These are phyloP conservation scores for Populus pruinosa DNA, from an alignment of 345 rosid genomes.

Conservation along the genomic window DNA sequence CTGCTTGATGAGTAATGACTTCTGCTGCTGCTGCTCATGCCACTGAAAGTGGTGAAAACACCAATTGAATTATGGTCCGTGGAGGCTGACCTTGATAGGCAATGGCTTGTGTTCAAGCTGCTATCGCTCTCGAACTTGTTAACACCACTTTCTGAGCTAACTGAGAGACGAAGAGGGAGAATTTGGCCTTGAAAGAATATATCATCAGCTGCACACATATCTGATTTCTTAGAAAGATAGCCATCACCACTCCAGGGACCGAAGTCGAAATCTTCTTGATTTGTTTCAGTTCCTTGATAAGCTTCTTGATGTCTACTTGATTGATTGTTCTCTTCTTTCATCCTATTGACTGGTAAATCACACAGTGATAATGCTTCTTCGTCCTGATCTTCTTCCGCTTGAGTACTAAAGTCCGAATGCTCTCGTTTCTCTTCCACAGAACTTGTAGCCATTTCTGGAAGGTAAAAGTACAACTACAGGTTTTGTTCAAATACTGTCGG, in stretches of 20 bases:
- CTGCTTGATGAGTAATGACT: slow-evolving; percentile 32
- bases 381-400: slow-evolving; percentile 18
- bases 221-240: slow-evolving; percentile 38
- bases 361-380: slow-evolving; percentile 69
- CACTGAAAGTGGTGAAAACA: slow-evolving; percentile 33
- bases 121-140: slow-evolving; percentile 6
- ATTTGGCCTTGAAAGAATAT: slow-evolving; percentile 70
- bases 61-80: slow-evolving; percentile 35
- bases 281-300: slow-evolving; percentile 18
- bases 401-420: background rate
- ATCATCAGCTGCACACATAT: slow-evolving; percentile 74
- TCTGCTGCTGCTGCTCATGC: slow-evolving; percentile 46
- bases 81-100: slow-evolving; percentile 53
- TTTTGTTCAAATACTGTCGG: background rate
- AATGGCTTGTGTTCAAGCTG: slow-evolving; percentile 18
- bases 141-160: slow-evolving; percentile 43
- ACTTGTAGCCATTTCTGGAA: background rate
- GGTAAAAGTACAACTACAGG: background rate
- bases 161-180: slow-evolving; percentile 59
- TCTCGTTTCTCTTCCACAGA: slow-evolving; percentile 19
- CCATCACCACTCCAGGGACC: slow-evolving; percentile 32
- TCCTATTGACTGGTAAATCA: slow-evolving; percentile 54
- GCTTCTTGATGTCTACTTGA: slow-evolving; percentile 7
- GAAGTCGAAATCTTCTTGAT: slow-evolving; percentile 55
- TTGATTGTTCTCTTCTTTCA: slow-evolving; percentile 18